phyloP scores from a whole-genome alignment of 805 yeast species.

The Zygosaccharomyces siamensis region DNA sequence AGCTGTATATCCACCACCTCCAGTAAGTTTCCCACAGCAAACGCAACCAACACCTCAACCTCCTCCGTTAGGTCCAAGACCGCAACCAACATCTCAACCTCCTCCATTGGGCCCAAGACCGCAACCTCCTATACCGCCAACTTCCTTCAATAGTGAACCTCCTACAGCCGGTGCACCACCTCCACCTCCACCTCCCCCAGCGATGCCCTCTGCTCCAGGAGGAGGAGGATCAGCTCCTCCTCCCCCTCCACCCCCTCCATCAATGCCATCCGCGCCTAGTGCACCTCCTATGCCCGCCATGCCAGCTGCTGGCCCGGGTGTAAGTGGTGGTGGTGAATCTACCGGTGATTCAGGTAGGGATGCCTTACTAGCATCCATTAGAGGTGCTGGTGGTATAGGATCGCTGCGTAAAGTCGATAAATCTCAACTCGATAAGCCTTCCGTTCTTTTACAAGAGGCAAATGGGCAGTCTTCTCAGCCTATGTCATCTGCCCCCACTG shows the following conservation, averaged over 20 bases:
- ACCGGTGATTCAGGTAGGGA: slow-evolving; percentile 60
- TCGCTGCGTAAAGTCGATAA: slow-evolving; percentile 74
- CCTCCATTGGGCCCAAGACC: slow-evolving; percentile 6
- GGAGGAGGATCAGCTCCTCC: slow-evolving; percentile 7
- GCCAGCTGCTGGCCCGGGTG: slow-evolving; percentile 11
- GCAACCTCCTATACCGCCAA: slow-evolving; percentile 17
- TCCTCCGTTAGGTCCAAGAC: slow-evolving; percentile 16
- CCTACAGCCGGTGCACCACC: slow-evolving; percentile 19
- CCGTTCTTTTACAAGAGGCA: slow-evolving; percentile 65
- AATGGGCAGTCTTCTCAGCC: slow-evolving; percentile 47
- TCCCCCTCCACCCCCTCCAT: slow-evolving; percentile 20
- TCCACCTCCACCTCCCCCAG: slow-evolving; percentile 20
- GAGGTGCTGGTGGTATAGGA: slow-evolving; percentile 72
- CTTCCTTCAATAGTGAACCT: slow-evolving; percentile 9
- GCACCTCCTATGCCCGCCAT: slow-evolving; percentile 12
- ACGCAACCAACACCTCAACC: slow-evolving; percentile 18
- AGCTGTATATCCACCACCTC: slow-evolving; percentile 12
- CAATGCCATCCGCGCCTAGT: slow-evolving; percentile 9
- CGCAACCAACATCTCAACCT: slow-evolving; percentile 23
- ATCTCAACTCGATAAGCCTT: slow-evolving; percentile 74
- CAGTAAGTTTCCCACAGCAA: slow-evolving; percentile 16
- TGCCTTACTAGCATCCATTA: slow-evolving; percentile 80
- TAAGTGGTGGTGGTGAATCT: slow-evolving; percentile 21
- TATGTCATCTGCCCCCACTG: slow-evolving; percentile 21
- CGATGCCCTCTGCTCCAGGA: slow-evolving; percentile 10